Conservation (phyloP, 1,284 basidiomycete species). For the Anthracocystis setariae region DNA sequence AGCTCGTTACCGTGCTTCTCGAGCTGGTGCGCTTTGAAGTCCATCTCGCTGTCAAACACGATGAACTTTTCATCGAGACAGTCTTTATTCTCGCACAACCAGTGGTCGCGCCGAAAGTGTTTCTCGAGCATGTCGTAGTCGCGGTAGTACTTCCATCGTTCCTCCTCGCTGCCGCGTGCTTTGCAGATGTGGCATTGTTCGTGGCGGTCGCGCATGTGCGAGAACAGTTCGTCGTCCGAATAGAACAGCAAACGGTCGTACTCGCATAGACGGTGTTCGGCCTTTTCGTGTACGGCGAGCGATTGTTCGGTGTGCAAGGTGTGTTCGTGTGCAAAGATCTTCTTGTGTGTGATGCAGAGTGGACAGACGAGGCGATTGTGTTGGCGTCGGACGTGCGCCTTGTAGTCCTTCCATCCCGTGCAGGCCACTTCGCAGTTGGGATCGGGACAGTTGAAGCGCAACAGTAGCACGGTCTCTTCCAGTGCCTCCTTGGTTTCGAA, state of each 20-base stretch:
- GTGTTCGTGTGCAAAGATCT: slow-evolving; percentile 96
- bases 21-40: slow-evolving; percentile 91
- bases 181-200: slow-evolving; percentile 95
- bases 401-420: slow-evolving; percentile 87
- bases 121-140: slow-evolving; percentile 66
- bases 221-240: slow-evolving; percentile 88
- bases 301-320: slow-evolving; percentile 79
- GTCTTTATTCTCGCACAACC: slow-evolving; percentile 78
- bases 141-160: slow-evolving; percentile 60
- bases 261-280: slow-evolving; percentile 83
- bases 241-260: slow-evolving; percentile 93
- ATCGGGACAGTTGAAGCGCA: slow-evolving; percentile 74
- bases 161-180: slow-evolving; percentile 52
- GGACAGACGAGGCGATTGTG: slow-evolving; percentile 82
- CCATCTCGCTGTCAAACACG: slow-evolving; percentile 85
- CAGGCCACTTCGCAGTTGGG: slow-evolving; percentile 80
- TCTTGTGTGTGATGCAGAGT: slow-evolving; percentile 87
- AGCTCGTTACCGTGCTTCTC: slow-evolving; percentile 84
- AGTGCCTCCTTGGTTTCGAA: slow-evolving; percentile 95
- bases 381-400: slow-evolving; percentile 78
- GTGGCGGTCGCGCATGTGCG: slow-evolving; percentile 91
- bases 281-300: slow-evolving; percentile 79
- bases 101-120: slow-evolving; percentile 73
- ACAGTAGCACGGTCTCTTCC: slow-evolving; percentile 89
- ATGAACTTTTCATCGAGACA: slow-evolving; percentile 92